Base-by-base conservation (phyloP, 495 filamentous ascomycete genomes). In the Penicillium tannophilum region DNA sequence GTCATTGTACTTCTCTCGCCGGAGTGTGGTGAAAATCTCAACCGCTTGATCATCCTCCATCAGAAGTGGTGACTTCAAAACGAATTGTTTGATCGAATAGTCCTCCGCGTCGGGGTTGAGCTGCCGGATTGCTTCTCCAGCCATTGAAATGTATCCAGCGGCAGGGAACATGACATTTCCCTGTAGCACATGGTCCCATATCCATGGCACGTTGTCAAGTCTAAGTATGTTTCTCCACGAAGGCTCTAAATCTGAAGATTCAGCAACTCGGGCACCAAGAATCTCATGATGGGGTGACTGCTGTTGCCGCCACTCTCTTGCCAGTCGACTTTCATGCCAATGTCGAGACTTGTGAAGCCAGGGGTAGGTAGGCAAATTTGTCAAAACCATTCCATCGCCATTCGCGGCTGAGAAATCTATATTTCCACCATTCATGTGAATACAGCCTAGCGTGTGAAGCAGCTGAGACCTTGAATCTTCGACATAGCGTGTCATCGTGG, bases 271-370 rank as follows among this genome's bases (percentile, higher is more conserved):
- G 1, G 62, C 63, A 0, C 84, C 84, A 0, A 86, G 66, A 1
- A 84, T 54, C 30, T 77, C 73, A 56, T 82, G 82, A 17, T 76
- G 70, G 19, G 68, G 67, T 56, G 68, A 73, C 6, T 73, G 67
- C 50, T 79, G 80, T 17, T 75, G 63, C 5, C 82, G 72, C 69
- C 81, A 82, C 23, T 80, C 74, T 35, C 64, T 55, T 1, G 63
- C 67, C n/a, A 80, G 57, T 8, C 80, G 74, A 35, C 63, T 76
- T 58, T 86, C 83, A 36, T 65, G 61, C 81, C 81, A 86, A 53
- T 74, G 73, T 16, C 49, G 43, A 5, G 56, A 49, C 9, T 71
- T 67, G 30, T 77, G 74, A 9, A 82, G 61, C 82, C 83, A 86
- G 0, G 81, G 73, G 44, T 86, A 86, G 3, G 69, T 49, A 23